Conservation (phyloP, 495 filamentous ascomycete genomes). For the Cenococcum geophilum region DNA sequence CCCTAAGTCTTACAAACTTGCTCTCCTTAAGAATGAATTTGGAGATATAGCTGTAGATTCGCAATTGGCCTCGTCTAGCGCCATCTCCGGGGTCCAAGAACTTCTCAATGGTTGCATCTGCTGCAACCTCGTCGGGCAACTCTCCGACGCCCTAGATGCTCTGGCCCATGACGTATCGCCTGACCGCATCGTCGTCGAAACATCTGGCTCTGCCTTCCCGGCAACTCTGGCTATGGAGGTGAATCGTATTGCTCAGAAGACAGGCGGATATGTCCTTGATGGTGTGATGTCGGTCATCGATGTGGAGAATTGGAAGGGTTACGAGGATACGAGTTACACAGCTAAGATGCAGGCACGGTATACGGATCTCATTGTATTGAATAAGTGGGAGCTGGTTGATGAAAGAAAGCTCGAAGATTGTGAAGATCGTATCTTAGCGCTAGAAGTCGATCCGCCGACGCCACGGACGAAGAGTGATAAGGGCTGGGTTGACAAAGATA, state of each 20-base stretch:
- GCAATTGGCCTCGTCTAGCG: slow-evolving; percentile 70
- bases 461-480: slow-evolving; percentile 74
- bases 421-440: slow-evolving; percentile 75
- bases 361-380: slow-evolving; percentile 89
- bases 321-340: slow-evolving; percentile 73
- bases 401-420: slow-evolving; percentile 74
- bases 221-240: slow-evolving; percentile 49
- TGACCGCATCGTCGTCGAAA: slow-evolving; percentile 91
- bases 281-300: slow-evolving; percentile 91
- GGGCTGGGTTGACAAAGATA: slow-evolving; percentile 65
- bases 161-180: slow-evolving; percentile 56
- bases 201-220: slow-evolving; percentile 63
- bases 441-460: slow-evolving; percentile 65
- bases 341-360: slow-evolving; percentile 52
- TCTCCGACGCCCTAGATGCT: slow-evolving; percentile 69
- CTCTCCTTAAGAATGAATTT: slow-evolving; percentile 97
- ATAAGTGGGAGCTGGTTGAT: slow-evolving; percentile 80
- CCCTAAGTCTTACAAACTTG: slow-evolving; percentile 67
- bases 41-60: slow-evolving; percentile 91
- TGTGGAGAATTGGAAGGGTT: slow-evolving; percentile 95
- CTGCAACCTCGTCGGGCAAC: slow-evolving; percentile 92
- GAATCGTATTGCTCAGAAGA: slow-evolving; percentile 65
- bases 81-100: slow-evolving; percentile 86
- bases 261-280: slow-evolving; percentile 65
- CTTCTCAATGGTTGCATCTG: slow-evolving; percentile 96